These are phyloP conservation scores for Pythium sp. DNA, from an alignment of 352 stramenopile genomes.

Conservation along the genomic window DNA sequence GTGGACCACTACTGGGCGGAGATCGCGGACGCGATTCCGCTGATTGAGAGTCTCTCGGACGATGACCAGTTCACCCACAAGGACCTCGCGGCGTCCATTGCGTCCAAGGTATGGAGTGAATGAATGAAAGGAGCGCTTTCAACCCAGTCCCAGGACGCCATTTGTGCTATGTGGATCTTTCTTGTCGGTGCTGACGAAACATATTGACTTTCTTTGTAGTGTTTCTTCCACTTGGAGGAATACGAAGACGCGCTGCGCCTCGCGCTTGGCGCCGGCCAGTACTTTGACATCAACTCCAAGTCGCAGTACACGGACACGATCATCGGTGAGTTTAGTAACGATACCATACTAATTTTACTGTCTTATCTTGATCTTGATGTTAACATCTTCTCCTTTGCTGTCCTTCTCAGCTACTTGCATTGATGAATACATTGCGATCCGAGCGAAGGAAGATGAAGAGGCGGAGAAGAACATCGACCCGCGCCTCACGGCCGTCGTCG, in stretches of 20 bases:
- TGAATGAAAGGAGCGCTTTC: neutral
- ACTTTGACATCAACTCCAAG: constrained; percentile 93
- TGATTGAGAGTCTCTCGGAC: constrained; percentile 94
- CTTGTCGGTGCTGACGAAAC: neutral
- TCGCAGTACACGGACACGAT: constrained; percentile 98
- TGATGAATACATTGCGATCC: constrained; percentile 95
- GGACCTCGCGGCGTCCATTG: constrained; percentile 90
- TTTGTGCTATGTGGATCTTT: neutral
- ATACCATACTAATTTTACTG: neutral
- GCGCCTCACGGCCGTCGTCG: constrained; percentile 94
- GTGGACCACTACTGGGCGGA: constrained; percentile 95
- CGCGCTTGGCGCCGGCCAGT: constrained; percentile 92
- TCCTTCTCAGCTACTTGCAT: constrained; percentile 88
- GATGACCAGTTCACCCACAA: constrained; percentile 89
- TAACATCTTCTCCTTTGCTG: neutral
- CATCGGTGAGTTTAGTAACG: constrained; percentile 56
- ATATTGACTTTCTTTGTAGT: constrained; percentile 39
- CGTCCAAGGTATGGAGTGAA: constrained; percentile 65
- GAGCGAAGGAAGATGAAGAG: constrained; percentile 72
- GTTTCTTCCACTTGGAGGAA: constrained; percentile 99
- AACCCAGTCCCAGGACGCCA: neutral
- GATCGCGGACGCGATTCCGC: constrained; percentile 88
- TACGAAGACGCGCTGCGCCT: constrained; percentile 94
- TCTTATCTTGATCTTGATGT: neutral
- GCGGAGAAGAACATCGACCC: constrained; percentile 80